Evolutionary conservation across 2,329 filamentous ascomycete genomes (phyloP).

Genomic region (Aspergillus uvarum): DNA sequence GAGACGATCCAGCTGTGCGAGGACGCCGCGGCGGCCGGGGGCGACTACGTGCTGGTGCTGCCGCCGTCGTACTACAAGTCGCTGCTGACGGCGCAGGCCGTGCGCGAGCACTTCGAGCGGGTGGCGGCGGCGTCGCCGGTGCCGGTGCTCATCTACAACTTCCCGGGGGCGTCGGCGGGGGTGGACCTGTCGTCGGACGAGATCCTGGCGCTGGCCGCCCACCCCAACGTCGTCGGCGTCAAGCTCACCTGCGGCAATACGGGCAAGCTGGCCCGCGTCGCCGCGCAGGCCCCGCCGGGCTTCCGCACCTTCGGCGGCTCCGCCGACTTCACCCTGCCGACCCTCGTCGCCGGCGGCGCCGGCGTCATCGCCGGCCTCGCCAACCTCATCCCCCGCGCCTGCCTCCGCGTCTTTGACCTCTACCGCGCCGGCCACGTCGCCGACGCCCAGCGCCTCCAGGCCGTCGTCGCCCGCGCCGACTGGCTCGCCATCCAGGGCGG

Average conservation of each 20-base stretch:
- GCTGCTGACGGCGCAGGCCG: slow-evolving; percentile 61
- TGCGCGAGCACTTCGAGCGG: slow-evolving; percentile 64
- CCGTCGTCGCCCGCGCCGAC: slow-evolving; percentile 73
- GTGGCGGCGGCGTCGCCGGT: slow-evolving; percentile 62
- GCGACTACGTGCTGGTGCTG: slow-evolving; percentile 73
- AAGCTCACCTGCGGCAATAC: slow-evolving; percentile 75
- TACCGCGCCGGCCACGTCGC: slow-evolving; percentile 70
- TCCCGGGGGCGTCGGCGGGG: slow-evolving; percentile 65
- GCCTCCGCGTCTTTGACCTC: slow-evolving; percentile 74
- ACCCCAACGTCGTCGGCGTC: slow-evolving; percentile 66
- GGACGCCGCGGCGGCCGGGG: slow-evolving; percentile 68
- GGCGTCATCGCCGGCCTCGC: slow-evolving; percentile 84
- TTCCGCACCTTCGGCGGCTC: slow-evolving; percentile 89
- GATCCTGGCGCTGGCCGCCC: slow-evolving; percentile 57
- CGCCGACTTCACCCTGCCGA: slow-evolving; percentile 84
- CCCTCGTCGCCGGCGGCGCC: slow-evolving; percentile 72
- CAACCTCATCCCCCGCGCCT: slow-evolving; percentile 81
- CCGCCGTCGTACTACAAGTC: slow-evolving; percentile 74
- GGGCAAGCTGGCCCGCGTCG: slow-evolving; percentile 67
- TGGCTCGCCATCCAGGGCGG: slow-evolving; percentile 81
- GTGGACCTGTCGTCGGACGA: slow-evolving; percentile 68
- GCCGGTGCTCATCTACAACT: slow-evolving; percentile 71
- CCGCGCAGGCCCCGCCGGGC: slow-evolving; percentile 46
- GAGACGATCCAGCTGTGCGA: slow-evolving; percentile 69
- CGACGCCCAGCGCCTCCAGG: slow-evolving; percentile 74